Evolutionary conservation across 1,139 yeast species (phyloP).

Genomic region (Zygoascus hellenicus): DNA sequence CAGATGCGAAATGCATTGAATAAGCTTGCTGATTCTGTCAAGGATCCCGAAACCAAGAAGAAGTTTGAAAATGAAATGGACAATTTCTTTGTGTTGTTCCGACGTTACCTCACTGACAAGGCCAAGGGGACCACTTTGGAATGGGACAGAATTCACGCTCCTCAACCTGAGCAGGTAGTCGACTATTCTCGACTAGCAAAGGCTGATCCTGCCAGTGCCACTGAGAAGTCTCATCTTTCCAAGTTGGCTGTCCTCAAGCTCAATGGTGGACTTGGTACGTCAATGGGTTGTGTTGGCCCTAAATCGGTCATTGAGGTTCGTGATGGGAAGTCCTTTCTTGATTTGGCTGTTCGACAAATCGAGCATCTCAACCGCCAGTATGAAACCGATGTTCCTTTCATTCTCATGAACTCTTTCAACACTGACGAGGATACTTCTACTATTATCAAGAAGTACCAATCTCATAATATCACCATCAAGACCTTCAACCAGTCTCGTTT

Average conservation of each 20-base stretch:
- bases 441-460: conserved; percentile 92
- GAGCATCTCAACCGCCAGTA: conserved; percentile 89
- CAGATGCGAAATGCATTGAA: conserved; percentile 97
- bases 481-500: conserved; percentile 96
- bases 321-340: conserved; percentile 96
- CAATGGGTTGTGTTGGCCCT: conserved; percentile 99
- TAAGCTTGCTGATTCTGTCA: conserved; percentile 75
- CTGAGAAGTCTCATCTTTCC: conserved; percentile 49
- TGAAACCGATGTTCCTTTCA: conserved; percentile 90
- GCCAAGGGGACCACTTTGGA: conserved; percentile 80
- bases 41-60: conserved; percentile 47
- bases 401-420: conserved; percentile 97
- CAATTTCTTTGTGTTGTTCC: conserved; percentile 84
- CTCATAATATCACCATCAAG: conserved; percentile 90
- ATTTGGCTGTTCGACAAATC: conserved; percentile 91
- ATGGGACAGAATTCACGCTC: conserved; percentile 96
- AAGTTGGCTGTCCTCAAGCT: conserved; percentile 92
- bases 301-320: conserved; percentile 97
- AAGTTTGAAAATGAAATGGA: conserved; percentile 92
- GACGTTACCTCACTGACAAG: conserved; percentile 86
- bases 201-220: conserved; percentile 22
- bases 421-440: conserved; percentile 95
- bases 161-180: conserved; percentile 81
- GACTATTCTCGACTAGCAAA: conserved; percentile 51
- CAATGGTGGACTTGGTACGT: conserved; percentile 97